A percentile compares a stretch with the other conserved stretches of the same genome.
phyloP scores from a whole-genome alignment of 345 rosid genomes.

The Camelina hispida region DNA sequence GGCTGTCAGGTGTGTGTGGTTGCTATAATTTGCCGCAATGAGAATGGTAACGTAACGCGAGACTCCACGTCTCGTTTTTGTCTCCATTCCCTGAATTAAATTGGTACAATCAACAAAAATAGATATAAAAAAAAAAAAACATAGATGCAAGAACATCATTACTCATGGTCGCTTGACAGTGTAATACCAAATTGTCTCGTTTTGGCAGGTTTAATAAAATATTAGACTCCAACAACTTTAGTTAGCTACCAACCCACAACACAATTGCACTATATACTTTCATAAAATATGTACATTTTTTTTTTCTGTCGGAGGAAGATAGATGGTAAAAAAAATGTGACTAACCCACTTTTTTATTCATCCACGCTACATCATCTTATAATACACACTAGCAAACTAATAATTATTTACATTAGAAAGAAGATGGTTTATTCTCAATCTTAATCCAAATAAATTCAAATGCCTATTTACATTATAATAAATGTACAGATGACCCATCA shows the following conservation, averaged over 20 bases:
- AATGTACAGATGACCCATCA: slow-evolving; percentile 33
- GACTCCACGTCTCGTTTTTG: slow-evolving; percentile 42
- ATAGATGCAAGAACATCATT: too few relatives aligned
- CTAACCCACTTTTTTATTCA: slow-evolving; percentile 16
- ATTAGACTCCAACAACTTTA: background rate
- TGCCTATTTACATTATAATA: slow-evolving; percentile 29
- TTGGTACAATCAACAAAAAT: background rate
- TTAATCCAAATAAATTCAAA: slow-evolving; percentile 27
- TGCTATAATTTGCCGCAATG: slow-evolving; percentile 27
- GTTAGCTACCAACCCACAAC: too few relatives aligned
- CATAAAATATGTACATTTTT: background rate
- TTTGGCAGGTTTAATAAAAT: slow-evolving; percentile 14
- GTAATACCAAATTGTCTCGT: background rate
- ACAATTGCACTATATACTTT: background rate
- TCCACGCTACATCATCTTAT: slow-evolving; percentile 13
- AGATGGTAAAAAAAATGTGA: slow-evolving; percentile 14
- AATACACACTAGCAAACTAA: slow-evolving; percentile 16
- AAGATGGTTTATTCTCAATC: slow-evolving; percentile 9
- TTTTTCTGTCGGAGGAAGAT: background rate
- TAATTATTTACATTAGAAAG: slow-evolving; percentile 33
- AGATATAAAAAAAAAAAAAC: background rate
- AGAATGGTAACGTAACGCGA: slow-evolving; percentile 37
- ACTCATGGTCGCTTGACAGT: background rate
- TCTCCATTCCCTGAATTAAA: background rate
- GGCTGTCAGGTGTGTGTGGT: slow-evolving; percentile 22